Evolutionary conservation across 805 yeast species (phyloP).

Genomic region (fission yeast (Schizosaccharomyces pombe)): ASM294v3 CU329670.1:2203501-2204000

Average conservation of each 20-base stretch:
- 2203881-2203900: conserved; percentile 99
- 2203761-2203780: conserved; percentile 4
- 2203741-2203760: conserved; percentile 5
- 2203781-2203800: background rate
- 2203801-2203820: conserved; percentile 52
- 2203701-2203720: background rate
- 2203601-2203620: no score
- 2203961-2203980: conserved; percentile 98
- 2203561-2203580: no score
- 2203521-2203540: no score
- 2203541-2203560: no score
- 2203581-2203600: no score
- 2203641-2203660: no score
- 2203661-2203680: no score
- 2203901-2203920: conserved; percentile 95
- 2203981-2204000: conserved; percentile 99
- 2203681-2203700: background rate
- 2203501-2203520: no score
- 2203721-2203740: background rate
- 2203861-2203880: conserved; percentile 99
- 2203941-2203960: conserved; percentile 92
- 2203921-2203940: conserved; percentile 95
- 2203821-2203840: conserved; percentile 99
- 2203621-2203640: no score
- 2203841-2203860: conserved; percentile 95